These are phyloP conservation scores for Ochetophila trinervis DNA, from an alignment of 306 rosid genomes.

Conservation along the genomic window DNA sequence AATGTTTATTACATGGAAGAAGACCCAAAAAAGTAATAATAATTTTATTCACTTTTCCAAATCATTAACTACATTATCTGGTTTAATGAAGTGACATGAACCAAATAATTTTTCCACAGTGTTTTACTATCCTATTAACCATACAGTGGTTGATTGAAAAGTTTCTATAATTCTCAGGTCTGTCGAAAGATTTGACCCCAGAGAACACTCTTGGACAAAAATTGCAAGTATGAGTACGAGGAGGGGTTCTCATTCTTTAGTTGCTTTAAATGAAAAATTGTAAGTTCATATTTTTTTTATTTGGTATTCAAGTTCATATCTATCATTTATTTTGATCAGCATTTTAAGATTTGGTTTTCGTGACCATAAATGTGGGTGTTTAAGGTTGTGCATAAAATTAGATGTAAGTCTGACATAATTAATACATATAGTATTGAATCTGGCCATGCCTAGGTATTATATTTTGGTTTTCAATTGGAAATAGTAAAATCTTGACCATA, in stretches of 20 bases:
- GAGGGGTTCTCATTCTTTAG: conserved; percentile 52
- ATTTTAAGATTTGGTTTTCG: neutral
- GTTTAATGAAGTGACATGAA: too few relatives aligned
- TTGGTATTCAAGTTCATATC: conserved; percentile 25
- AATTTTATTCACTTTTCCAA: too few relatives aligned
- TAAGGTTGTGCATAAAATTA: neutral
- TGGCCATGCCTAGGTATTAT: neutral
- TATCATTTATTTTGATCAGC: neutral
- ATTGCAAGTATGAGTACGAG: conserved; percentile 41
- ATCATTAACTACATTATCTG: too few relatives aligned
- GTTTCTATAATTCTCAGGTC: conserved; percentile 42
- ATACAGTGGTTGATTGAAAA: neutral
- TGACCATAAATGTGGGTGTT: conserved; percentile 7
- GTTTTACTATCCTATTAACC: too few relatives aligned
- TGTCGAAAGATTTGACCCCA: conserved; percentile 79
- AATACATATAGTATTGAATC: neutral
- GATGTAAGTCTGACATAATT: neutral
- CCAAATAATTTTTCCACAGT: too few relatives aligned
- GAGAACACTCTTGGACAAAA: conserved; percentile 77
- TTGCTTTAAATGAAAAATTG: conserved; percentile 58
- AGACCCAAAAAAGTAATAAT: too few relatives aligned
- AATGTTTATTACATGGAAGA: too few relatives aligned
- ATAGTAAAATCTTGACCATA: too few relatives aligned
- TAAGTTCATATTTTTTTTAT: conserved; percentile 28
- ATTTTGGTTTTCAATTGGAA: neutral